Evolutionary conservation across 495 filamentous ascomycete genomes (phyloP).

Genomic region (Viridothelium virens): DNA sequence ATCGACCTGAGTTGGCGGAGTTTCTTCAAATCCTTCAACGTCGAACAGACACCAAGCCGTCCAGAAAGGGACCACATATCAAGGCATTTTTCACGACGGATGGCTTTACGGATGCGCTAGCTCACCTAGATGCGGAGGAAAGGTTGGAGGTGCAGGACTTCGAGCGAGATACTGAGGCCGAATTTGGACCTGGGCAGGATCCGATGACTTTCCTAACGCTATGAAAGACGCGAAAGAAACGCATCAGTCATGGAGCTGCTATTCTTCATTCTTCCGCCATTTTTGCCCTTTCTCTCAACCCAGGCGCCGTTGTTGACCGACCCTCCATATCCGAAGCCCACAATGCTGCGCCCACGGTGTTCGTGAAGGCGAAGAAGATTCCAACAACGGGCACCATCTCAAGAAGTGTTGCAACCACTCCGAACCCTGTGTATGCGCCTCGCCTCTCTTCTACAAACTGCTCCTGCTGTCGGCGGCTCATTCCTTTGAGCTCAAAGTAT

Average conservation of each 20-base stretch:
- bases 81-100: background rate
- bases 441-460: constrained; percentile 57
- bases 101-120: background rate
- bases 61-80: background rate
- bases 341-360: constrained; percentile 82
- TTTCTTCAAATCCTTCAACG: background rate
- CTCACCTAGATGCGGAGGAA: background rate
- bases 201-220: background rate
- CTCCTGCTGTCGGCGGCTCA: constrained; percentile 52
- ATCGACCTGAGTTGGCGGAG: background rate
- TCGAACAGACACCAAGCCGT: background rate
- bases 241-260: too few relatives aligned
- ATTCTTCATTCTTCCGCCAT: constrained; percentile 38
- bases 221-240: background rate
- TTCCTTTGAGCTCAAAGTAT: constrained; percentile 88
- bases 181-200: constrained; percentile 3
- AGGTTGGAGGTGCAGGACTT: background rate
- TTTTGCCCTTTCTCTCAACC: constrained; percentile 46
- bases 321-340: constrained; percentile 91
- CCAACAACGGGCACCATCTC: constrained; percentile 80
- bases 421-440: constrained; percentile 70
- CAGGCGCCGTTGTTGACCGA: constrained; percentile 46
- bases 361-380: constrained; percentile 82
- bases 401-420: constrained; percentile 63
- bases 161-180: background rate